phyloP scores from a whole-genome alignment of 306 rosid species.

The Neltuma alba region DNA sequence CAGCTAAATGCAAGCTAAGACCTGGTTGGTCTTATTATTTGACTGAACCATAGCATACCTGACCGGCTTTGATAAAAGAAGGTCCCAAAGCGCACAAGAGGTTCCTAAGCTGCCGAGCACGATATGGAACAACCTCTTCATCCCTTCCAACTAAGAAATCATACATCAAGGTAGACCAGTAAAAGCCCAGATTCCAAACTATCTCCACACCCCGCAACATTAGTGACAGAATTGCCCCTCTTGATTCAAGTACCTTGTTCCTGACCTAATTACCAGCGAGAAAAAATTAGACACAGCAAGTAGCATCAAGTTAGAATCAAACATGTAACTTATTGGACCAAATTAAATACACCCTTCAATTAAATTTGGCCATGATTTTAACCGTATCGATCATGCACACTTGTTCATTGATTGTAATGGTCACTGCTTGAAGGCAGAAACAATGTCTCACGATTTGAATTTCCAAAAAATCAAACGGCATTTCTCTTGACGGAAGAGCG shows the following conservation, averaged over 20 bases:
- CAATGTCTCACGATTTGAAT: not conserved
- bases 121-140: conserved; percentile 95
- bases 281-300: conserved; percentile 21
- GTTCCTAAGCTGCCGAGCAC: conserved; percentile 96
- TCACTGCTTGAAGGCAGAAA: not conserved
- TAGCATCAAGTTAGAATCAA: conserved; percentile 24
- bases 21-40: conserved; percentile 10
- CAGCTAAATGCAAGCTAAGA: conserved; percentile 15
- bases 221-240: conserved; percentile 78
- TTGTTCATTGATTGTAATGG: not conserved
- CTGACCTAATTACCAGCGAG: conserved; percentile 63
- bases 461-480: not conserved
- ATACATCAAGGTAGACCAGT: conserved; percentile 83
- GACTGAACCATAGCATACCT: conserved; percentile 58
- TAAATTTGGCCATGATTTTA: not conserved
- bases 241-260: conserved; percentile 80
- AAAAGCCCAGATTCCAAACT: conserved; percentile 89
- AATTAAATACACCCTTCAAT: not conserved
- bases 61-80: conserved; percentile 96
- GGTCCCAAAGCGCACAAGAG: conserved; percentile 94
- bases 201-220: conserved; percentile 88
- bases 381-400: conserved; percentile 1
- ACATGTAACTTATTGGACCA: conserved; percentile 18
- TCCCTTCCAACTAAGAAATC: conserved; percentile 95
- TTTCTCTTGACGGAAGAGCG: not conserved